Base-by-base conservation (phyloP, 495 filamentous ascomycete species). In the Penicillium taxi region DNA sequence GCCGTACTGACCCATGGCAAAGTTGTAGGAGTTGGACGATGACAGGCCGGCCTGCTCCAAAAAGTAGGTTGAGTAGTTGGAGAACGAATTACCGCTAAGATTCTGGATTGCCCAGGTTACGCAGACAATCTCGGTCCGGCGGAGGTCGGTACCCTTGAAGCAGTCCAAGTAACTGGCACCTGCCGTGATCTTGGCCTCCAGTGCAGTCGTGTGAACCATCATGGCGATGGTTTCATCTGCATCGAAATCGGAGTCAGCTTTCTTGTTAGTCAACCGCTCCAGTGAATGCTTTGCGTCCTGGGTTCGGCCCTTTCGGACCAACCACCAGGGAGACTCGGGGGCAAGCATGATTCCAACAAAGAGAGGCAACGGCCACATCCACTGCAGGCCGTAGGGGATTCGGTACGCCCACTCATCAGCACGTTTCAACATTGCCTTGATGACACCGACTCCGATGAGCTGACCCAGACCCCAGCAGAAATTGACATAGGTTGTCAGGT, bases 51-150 rank as follows among this genome's bases (percentile, higher is more conserved):
- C 84, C 46, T 83, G 79, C 41, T 79, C 63, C 32, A 86, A 62
- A 64, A 89, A 91, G 51, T 88, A 81, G 20, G 81, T 87, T 8
- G 78, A 82, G 54, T 86, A 91, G 46, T 84, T 82, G 35, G 75
- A 81, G 56, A 93, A 87, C 1, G 80, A 77, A 55, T 84, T 84
- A 29, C 85, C 85, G 41, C 74, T 78, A 1, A 90, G 58, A 32
- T 84, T 86, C 55, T 93, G 86, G 37, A 89, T 87, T 3, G 80
- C 82, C 84, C 85, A 93, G 35, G 80, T 75, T 75, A 82, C 80
- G 53, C 77, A 82, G 24, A 82, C 75, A 48, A 86, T 83, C 61
- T 86, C 81, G 2, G 85, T 91, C 17, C 85, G 80, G 26, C 81
- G 75, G 16, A 77, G 62, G 45, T 91, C 80, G 12, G 73, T 73